Conservation (phyloP, 148 eudicot genomes). For the Simmondsia chinensis region DNA sequence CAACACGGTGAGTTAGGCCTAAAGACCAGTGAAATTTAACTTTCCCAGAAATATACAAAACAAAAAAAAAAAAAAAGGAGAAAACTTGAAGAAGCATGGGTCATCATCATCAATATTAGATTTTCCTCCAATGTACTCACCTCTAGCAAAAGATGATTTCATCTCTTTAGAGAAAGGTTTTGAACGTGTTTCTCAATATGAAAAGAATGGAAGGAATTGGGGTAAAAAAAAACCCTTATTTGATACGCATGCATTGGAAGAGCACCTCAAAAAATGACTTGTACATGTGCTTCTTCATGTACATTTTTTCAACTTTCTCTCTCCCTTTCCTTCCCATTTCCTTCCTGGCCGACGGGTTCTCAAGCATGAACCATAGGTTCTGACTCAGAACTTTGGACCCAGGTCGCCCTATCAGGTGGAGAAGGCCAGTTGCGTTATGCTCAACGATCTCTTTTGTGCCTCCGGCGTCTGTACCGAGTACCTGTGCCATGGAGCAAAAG, state of each 20-base stretch:
- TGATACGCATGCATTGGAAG: slow-evolving; percentile 80
- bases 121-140: no score
- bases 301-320: slow-evolving; percentile 69
- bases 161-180: no score
- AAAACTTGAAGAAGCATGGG: no score
- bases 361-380: slow-evolving; percentile 54
- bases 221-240: no score
- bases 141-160: no score
- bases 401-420: slow-evolving; percentile 71
- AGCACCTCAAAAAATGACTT: slow-evolving; percentile 72
- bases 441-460: slow-evolving; percentile 91
- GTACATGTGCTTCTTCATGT: slow-evolving; percentile 83
- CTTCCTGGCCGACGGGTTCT: slow-evolving; percentile 54
- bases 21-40: no score
- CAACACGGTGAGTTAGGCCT: no score
- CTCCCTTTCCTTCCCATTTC: slow-evolving; percentile 80
- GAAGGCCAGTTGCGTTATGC: slow-evolving; percentile 74
- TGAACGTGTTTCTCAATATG: no score
- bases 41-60: no score
- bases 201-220: no score
- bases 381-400: slow-evolving; percentile 61
- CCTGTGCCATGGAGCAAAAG: slow-evolving; percentile 31
- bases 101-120: no score
- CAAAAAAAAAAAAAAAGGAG: no score
- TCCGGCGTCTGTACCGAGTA: slow-evolving; percentile 93